These are phyloP conservation scores for Hevea brasiliensis DNA, from an alignment of 345 rosid species.

Conservation along the genomic window DNA sequence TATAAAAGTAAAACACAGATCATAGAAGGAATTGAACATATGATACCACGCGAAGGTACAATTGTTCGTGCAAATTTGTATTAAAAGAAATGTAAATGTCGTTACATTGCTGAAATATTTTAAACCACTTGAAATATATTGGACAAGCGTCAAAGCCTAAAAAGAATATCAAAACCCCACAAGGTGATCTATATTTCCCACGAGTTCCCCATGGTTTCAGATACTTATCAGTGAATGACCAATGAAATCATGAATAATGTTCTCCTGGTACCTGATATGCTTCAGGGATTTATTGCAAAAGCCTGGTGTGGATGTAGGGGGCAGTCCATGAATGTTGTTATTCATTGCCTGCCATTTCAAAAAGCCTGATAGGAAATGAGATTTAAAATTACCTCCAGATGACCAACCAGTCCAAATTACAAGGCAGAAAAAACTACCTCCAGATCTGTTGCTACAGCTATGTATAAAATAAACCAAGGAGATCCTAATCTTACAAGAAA, in stretches of 20 bases:
- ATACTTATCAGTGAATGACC: neutral
- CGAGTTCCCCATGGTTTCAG: neutral
- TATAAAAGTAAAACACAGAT: neutral
- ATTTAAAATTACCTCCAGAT: neutral
- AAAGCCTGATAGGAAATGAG: conserved; percentile 8
- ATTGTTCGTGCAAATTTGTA: neutral
- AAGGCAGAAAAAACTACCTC: neutral
- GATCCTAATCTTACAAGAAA: neutral
- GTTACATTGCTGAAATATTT: neutral
- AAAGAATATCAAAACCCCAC: neutral
- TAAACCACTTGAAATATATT: conserved; percentile 1
- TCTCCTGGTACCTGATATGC: conserved; percentile 13
- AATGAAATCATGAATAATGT: neutral
- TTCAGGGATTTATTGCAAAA: neutral
- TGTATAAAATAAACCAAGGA: neutral
- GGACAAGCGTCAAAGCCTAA: neutral
- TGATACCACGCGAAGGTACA: neutral
- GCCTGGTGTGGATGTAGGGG: neutral
- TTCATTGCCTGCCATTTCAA: conserved; percentile 5
- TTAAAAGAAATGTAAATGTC: neutral
- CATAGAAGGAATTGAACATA: neutral
- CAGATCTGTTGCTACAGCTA: neutral
- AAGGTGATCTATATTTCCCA: neutral
- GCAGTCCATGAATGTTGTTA: neutral
- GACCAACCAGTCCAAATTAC: neutral